A percentile compares a stretch with the other conserved stretches of the same genome.
Evolutionary conservation across 352 stramenopile species (phyloP).

Genomic region (Albugo laibachii): DNA sequence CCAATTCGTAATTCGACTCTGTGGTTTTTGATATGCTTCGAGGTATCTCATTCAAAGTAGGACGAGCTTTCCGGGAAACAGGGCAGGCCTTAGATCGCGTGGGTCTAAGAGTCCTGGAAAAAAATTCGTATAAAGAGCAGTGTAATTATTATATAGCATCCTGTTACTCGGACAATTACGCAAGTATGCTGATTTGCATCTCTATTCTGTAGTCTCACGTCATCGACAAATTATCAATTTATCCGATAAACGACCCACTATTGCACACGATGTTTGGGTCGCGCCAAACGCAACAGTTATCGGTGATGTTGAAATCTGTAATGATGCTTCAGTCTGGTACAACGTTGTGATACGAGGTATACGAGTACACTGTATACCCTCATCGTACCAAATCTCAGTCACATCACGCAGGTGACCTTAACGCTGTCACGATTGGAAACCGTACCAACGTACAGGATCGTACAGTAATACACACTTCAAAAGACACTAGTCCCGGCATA

Average conservation of each 20-base stretch:
- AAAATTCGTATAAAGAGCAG: slow-evolving; percentile 80
- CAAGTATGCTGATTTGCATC: not conserved
- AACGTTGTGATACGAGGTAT: slow-evolving; percentile 86
- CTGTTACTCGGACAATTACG: not conserved
- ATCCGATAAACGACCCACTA: slow-evolving; percentile 81
- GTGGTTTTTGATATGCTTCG: slow-evolving; percentile 32
- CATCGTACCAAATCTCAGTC: too few relatives aligned
- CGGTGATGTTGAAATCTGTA: slow-evolving; percentile 88
- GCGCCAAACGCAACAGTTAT: slow-evolving; percentile 93
- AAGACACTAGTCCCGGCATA: slow-evolving; percentile 46
- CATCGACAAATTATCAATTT: slow-evolving; percentile 87
- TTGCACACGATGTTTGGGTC: slow-evolving; percentile 86
- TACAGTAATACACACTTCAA: slow-evolving; percentile 87
- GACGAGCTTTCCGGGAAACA: slow-evolving; percentile 87
- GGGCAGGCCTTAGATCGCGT: slow-evolving; percentile 90
- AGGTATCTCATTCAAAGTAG: slow-evolving; percentile 80
- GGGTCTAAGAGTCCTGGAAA: slow-evolving; percentile 73
- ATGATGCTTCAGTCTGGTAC: slow-evolving; percentile 92
- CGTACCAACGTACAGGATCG: slow-evolving; percentile 94
- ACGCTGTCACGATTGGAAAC: slow-evolving; percentile 88
- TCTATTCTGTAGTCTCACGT: slow-evolving; percentile 48
- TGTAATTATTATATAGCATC: slow-evolving; percentile 29
- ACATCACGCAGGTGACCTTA: slow-evolving; percentile 42
- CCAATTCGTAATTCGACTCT: too few relatives aligned
- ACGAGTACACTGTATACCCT: not conserved